Percentiles rank a stretch among this genome's conserved stretches.
phyloP scores from a whole-genome alignment of 83 land plant species.

The Picea mariana region DNA sequence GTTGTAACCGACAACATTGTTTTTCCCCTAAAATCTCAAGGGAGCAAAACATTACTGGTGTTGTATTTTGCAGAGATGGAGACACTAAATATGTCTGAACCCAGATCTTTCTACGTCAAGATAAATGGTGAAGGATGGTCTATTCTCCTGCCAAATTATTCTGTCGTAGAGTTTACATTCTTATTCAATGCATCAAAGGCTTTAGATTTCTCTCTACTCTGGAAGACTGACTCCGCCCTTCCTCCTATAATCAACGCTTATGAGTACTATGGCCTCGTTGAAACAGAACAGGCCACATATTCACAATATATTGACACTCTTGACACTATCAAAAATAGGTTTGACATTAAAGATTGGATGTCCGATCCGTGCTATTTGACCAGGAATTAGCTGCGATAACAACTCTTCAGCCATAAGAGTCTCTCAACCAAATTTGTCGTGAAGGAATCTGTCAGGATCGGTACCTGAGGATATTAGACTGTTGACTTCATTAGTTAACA shows the following conservation, averaged over 20 bases:
- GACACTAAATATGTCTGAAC: not conserved
- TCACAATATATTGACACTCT: not conserved
- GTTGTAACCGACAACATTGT: too few relatives aligned
- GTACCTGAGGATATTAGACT: too few relatives aligned
- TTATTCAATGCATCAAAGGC: too few relatives aligned
- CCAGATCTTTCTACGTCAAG: not conserved
- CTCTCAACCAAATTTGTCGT: too few relatives aligned
- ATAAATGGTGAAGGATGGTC: not conserved
- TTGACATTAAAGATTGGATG: not conserved
- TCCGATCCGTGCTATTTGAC: not conserved
- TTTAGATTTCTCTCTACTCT: rapidly evolving
- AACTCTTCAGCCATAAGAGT: not conserved
- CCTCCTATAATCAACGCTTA: not conserved
- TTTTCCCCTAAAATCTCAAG: not conserved
- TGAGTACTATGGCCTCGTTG: not conserved
- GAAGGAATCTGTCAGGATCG: too few relatives aligned
- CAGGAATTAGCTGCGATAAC: not conserved
- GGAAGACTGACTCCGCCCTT: not conserved
- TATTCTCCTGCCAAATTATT: not conserved
- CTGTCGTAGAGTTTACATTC: not conserved
- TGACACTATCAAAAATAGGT: not conserved
- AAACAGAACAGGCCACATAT: not conserved
- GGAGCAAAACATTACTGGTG: not conserved
- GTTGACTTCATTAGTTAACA: too few relatives aligned
- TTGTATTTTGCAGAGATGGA: not conserved